phyloP scores from a whole-genome alignment of 2,329 filamentous ascomycete genomes.

The Lachnellula willkommii region DNA sequence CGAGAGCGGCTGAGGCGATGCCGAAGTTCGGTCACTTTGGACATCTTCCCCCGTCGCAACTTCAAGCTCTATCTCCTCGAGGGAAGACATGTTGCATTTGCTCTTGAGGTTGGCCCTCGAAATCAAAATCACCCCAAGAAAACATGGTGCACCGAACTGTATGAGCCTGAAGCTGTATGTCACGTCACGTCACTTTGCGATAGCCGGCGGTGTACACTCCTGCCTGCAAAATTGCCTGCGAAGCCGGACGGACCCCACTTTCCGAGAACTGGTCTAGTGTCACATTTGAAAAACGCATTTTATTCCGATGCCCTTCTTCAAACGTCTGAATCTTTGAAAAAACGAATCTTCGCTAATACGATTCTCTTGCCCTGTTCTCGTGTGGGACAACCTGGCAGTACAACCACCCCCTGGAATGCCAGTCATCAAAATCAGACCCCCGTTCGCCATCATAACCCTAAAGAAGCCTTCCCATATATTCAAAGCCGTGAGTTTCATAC shows the following conservation, averaged over 20 bases:
- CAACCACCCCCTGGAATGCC: too few relatives aligned
- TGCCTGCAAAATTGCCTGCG: too few relatives aligned
- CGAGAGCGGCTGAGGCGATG: too few relatives aligned
- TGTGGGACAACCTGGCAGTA: too few relatives aligned
- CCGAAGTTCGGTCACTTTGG: not conserved
- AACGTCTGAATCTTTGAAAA: not conserved
- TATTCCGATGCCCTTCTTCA: not conserved
- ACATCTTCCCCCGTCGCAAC: not conserved
- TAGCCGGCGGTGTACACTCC: not conserved
- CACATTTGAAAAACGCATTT: not conserved
- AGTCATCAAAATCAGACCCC: constrained; percentile 1
- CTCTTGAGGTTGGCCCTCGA: too few relatives aligned
- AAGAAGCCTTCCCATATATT: constrained; percentile 6
- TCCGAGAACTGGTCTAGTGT: not conserved
- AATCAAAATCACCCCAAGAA: too few relatives aligned
- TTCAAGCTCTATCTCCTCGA: not conserved
- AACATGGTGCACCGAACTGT: too few relatives aligned
- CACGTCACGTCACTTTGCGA: too few relatives aligned
- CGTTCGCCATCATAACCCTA: constrained; percentile 10
- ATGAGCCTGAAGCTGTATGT: too few relatives aligned
- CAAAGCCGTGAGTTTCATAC: constrained; percentile 15
- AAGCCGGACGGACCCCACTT: not conserved
- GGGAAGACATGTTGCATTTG: not conserved
- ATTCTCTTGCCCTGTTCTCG: not conserved
- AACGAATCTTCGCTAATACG: not conserved